Base-by-base conservation (phyloP, 306 rosid species). In the Cucumis cinereus region DNA sequence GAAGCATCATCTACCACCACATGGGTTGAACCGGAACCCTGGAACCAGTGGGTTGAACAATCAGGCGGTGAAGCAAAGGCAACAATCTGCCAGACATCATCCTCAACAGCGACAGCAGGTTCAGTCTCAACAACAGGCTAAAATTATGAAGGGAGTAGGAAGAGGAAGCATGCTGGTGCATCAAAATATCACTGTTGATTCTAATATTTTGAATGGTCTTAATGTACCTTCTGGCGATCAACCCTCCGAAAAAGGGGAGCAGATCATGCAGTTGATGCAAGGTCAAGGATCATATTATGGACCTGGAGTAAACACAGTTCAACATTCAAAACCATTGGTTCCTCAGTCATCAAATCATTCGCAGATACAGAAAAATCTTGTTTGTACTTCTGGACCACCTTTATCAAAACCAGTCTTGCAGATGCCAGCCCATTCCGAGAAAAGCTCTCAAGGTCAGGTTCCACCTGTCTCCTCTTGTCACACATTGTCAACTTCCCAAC, bases 241-340 rank as follows among this genome's bases (percentile, higher is more conserved):
- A 80, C 73, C 92, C 81, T 79, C 81, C n/a, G 99, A 92, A 76
- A 94, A 94, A 82, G 99, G 95, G 78, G 99, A 92, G 78, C 92
- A 84, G 75, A 79, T 88, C 78, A 85, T 84, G 86, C 95, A 86
- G 52, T 80, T 88, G 82, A 80, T 88, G 83, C 98, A 92, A 83
- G 92, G 96, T 67, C 98, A 92, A 82, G 88, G 86, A 62, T 61
- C 81, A 36, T 87, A 85, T 88, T 75, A 92, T 58, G 96, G 89
- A 36, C 88, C 97, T 81, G 92, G 95, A 61, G 56, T 83, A 45
- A 89, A 87, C 79, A 54, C 93, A 23, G 84, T 58, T 77, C 96
- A 86, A 83, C 78, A 85, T 24, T 77, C 99, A 10, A 95, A 95
- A 85, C 79, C 93, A 13, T 70, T 79, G 82, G 87, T 83, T 79